Conservation (phyloP, 2,329 filamentous ascomycete genomes). For the Neonectria ditissima region DNA sequence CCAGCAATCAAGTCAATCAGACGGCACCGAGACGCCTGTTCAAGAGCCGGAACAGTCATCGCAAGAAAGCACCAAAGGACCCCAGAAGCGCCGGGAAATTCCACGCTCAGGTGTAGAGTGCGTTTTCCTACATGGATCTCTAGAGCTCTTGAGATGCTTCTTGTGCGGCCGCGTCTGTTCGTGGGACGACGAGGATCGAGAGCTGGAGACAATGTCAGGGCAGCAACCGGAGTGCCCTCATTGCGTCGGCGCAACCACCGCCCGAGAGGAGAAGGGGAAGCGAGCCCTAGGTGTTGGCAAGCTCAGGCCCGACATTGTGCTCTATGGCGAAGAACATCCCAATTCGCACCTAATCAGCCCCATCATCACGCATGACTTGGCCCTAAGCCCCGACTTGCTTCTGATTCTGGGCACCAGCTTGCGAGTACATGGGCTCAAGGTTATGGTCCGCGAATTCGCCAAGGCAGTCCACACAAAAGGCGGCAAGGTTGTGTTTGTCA, state of each 20-base stretch:
- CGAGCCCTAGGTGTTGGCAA: slow-evolving; percentile 75
- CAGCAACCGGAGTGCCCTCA: slow-evolving; percentile 75
- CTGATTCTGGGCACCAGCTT: slow-evolving; percentile 79
- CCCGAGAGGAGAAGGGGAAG: slow-evolving; percentile 73
- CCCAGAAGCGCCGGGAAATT: slow-evolving; percentile 43
- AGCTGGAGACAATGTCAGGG: slow-evolving; percentile 69
- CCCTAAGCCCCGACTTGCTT: slow-evolving; percentile 73
- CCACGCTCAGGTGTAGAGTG: slow-evolving; percentile 66
- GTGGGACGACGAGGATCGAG: slow-evolving; percentile 69
- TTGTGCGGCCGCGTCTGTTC: slow-evolving; percentile 67
- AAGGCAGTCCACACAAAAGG: slow-evolving; percentile 76
- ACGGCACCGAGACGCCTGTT: slow-evolving; percentile 27
- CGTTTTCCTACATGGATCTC: slow-evolving; percentile 79
- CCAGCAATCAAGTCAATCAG: slow-evolving; percentile 31
- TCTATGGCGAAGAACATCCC: slow-evolving; percentile 81
- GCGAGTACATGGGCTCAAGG: slow-evolving; percentile 77
- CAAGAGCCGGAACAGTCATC: slow-evolving; percentile 38
- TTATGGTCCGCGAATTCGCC: slow-evolving; percentile 77
- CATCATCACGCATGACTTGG: slow-evolving; percentile 75
- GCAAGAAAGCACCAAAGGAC: slow-evolving; percentile 33
- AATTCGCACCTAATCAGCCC: slow-evolving; percentile 75
- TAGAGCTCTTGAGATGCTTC: slow-evolving; percentile 73
- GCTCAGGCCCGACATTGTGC: slow-evolving; percentile 77
- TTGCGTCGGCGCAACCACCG: slow-evolving; percentile 71
- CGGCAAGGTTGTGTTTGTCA: slow-evolving; percentile 79